Conservation (phyloP, 2,329 filamentous ascomycete species). For the Purpureocillium lavendulum region DNA sequence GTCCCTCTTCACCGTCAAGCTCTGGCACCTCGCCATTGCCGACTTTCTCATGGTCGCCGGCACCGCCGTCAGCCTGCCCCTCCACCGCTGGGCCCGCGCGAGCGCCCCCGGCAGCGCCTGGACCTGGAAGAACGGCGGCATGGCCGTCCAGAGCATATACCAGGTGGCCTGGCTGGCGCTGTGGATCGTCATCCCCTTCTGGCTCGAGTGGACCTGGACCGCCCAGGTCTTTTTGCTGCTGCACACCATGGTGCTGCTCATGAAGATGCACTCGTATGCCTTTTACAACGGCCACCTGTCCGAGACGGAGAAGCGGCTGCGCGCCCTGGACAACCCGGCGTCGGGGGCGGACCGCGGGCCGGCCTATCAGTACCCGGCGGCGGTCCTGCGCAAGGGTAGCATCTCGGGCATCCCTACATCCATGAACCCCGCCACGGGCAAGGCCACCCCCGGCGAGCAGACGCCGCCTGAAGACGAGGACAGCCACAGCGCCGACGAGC, state of each 20-base stretch:
- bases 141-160: slow-evolving; percentile 73
- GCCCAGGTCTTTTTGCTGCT: slow-evolving; percentile 91
- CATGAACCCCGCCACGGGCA: slow-evolving; percentile 4
- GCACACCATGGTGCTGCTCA: slow-evolving; percentile 83
- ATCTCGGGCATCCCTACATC: slow-evolving; percentile 24
- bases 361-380: slow-evolving; percentile 67
- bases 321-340: slow-evolving; percentile 68
- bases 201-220: slow-evolving; percentile 90
- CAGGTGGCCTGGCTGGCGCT: slow-evolving; percentile 70
- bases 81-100: slow-evolving; percentile 60
- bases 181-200: slow-evolving; percentile 81
- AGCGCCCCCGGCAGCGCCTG: slow-evolving; percentile 41
- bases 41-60: slow-evolving; percentile 79
- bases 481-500: slow-evolving; percentile 29
- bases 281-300: slow-evolving; percentile 97
- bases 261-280: slow-evolving; percentile 99
- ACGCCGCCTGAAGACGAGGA: slow-evolving; percentile 16
- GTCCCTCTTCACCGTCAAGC: slow-evolving; percentile 78
- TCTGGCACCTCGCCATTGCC: slow-evolving; percentile 76
- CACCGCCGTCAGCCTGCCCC: slow-evolving; percentile 61
- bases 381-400: slow-evolving; percentile 37
- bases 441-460: not conserved
- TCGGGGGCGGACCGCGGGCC: slow-evolving; percentile 51
- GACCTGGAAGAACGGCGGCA: slow-evolving; percentile 71
- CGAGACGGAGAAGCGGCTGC: slow-evolving; percentile 74